phyloP scores from a whole-genome alignment of 208 protist genomes.

The Polymyxa betae region DNA sequence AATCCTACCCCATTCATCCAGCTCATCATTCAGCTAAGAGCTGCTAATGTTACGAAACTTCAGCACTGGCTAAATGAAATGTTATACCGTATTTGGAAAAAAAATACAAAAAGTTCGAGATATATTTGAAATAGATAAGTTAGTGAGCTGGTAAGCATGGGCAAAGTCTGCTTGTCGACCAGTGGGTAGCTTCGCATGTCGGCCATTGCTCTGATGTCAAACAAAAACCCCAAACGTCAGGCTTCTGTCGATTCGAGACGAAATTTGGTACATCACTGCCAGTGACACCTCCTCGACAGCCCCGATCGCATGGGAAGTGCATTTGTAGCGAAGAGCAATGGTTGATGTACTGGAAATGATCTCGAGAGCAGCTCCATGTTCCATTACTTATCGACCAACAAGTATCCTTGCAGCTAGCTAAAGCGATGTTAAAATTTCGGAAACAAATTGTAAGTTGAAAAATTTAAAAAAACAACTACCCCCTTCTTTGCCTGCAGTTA shows the following conservation, averaged over 20 bases:
- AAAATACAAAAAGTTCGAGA: no score
- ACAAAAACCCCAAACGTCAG: neutral
- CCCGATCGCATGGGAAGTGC: neutral
- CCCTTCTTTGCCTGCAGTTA: neutral
- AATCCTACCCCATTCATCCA: no score
- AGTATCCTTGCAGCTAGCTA: no score
- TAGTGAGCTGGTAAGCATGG: constrained; percentile 42
- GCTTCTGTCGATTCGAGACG: constrained; percentile 1
- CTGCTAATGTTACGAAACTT: no score
- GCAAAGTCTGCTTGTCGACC: neutral
- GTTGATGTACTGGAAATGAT: constrained; percentile 53
- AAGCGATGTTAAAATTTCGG: no score
- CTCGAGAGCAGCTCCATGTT: no score
- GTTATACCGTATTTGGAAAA: no score
- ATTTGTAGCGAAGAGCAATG: neutral
- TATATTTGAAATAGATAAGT: no score
- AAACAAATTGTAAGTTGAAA: neutral
- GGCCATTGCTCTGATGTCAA: constrained; percentile 16
- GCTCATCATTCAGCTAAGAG: no score
- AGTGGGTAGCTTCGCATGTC: constrained; percentile 11
- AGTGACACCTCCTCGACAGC: constrained; percentile 31
- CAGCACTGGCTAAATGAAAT: no score
- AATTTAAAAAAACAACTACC: neutral
- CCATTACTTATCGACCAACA: no score
- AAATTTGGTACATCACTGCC: constrained; percentile 40